Conservation (phyloP, 1,139 yeast species). For the Debaryomyces sp. region DNA sequence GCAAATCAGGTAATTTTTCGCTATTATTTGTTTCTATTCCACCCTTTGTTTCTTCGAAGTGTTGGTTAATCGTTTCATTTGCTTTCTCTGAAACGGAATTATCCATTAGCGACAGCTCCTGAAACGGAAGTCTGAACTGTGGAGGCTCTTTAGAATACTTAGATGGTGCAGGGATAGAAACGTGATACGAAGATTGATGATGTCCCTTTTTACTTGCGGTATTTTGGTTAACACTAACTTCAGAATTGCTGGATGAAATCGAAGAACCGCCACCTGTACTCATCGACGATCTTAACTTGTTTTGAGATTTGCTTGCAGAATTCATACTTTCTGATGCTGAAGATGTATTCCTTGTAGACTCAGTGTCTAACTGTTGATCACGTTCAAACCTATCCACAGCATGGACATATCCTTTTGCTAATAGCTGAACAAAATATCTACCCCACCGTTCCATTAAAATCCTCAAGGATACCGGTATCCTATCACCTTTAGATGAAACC, state of each 20-base stretch:
- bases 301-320: constrained; percentile 9
- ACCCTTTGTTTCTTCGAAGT: background rate
- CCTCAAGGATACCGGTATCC: constrained; percentile 61
- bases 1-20: background rate
- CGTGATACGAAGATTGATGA: background rate
- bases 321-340: constrained; percentile 11
- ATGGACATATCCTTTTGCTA: constrained; percentile 64
- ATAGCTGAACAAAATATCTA: constrained; percentile 58
- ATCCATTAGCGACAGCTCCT: constrained; percentile 31
- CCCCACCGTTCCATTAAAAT: constrained; percentile 78
- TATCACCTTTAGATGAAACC: constrained; percentile 65
- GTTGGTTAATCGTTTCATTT: background rate
- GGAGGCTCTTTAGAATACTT: constrained; percentile 40
- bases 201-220: background rate
- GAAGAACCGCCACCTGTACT: constrained; percentile 14
- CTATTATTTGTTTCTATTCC: background rate
- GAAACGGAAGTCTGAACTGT: constrained; percentile 67
- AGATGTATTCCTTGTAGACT: background rate
- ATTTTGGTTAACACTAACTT: background rate
- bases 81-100: background rate
- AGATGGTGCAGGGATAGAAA: constrained; percentile 25
- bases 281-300: constrained; percentile 16
- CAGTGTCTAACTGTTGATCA: constrained; percentile 23
- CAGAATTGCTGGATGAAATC: constrained; percentile 6
- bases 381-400: constrained; percentile 53